Conservation (phyloP, 2,329 filamentous ascomycete genomes). For the Thielaviopsis ethacetica region DNA sequence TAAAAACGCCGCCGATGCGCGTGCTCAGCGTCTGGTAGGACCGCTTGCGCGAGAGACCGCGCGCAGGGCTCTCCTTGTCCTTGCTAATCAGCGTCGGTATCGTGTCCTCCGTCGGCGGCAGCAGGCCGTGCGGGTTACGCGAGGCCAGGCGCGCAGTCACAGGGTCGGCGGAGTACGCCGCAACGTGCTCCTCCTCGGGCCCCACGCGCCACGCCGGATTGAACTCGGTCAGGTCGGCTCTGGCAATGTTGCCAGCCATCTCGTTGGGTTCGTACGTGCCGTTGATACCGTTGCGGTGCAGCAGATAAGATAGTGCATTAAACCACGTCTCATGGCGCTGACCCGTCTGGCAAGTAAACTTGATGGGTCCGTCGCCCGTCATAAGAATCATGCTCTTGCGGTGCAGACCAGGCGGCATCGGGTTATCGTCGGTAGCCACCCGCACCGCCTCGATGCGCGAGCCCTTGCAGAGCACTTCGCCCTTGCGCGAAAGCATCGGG, state of each 20-base stretch:
- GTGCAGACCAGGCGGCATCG: slow-evolving; percentile 84
- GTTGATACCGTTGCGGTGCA: slow-evolving; percentile 57
- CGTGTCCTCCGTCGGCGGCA: slow-evolving; percentile 28
- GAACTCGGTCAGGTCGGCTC: slow-evolving; percentile 60
- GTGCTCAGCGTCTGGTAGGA: slow-evolving; percentile 35
- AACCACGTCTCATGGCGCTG: slow-evolving; percentile 98
- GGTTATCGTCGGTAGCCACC: slow-evolving; percentile 87
- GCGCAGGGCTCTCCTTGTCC: slow-evolving; percentile 44
- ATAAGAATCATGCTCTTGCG: slow-evolving; percentile 84
- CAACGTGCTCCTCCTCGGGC: slow-evolving; percentile 8
- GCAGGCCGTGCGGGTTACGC: slow-evolving; percentile 16
- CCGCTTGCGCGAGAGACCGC: slow-evolving; percentile 24
- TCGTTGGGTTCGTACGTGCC: slow-evolving; percentile 37
- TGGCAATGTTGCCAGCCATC: slow-evolving; percentile 38
- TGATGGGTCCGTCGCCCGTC: slow-evolving; percentile 74
- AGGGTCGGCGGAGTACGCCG: slow-evolving; percentile 6
- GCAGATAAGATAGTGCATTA: slow-evolving; percentile 85
- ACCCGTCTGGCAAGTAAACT: slow-evolving; percentile 86
- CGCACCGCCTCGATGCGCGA: slow-evolving; percentile 85
- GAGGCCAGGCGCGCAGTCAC: slow-evolving; percentile 3
- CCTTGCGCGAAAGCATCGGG: slow-evolving; percentile 60
- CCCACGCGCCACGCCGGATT: slow-evolving; percentile 40
- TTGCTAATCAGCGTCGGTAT: slow-evolving; percentile 31
- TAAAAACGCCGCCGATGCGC: slow-evolving; percentile 37
- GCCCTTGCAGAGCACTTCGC: slow-evolving; percentile 68